These are phyloP conservation scores for Geranomyces variabilis DNA, from an alignment of 192 early-diverging fungal genomes.

Conservation along the genomic window DNA sequence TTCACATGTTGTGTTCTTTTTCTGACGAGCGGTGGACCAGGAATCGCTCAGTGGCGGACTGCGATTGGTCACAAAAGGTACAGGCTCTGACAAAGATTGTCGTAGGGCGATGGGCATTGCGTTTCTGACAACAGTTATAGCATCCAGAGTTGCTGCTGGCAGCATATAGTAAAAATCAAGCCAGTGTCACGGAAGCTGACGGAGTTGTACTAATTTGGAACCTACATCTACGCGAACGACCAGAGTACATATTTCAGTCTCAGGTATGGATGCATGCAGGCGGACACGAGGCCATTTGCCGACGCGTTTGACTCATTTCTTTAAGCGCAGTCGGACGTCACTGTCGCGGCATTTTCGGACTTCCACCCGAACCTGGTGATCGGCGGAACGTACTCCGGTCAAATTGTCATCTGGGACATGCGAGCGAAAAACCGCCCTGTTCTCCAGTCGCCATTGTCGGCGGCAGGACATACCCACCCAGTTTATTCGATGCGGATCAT, in stretches of 20 bases:
- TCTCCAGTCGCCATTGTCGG: slow-evolving; percentile 90
- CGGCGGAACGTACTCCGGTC: slow-evolving; percentile 97
- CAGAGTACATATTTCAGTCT: slow-evolving; percentile 93
- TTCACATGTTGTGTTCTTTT: slow-evolving; percentile 74
- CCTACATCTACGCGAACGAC: slow-evolving; percentile 78
- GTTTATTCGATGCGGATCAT: slow-evolving; percentile 88
- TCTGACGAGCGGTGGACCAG: slow-evolving; percentile 83
- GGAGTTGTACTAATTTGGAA: slow-evolving; percentile 97
- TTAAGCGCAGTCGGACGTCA: slow-evolving; percentile 75
- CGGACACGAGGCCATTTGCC: too few relatives aligned
- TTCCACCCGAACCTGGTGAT: slow-evolving; percentile 93
- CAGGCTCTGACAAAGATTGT: too few relatives aligned
- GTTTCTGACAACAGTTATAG: too few relatives aligned
- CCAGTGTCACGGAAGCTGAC: slow-evolving; percentile 86
- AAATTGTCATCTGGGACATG: slow-evolving; percentile 97
- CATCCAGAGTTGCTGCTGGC: slow-evolving; percentile 87
- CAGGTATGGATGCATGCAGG: slow-evolving; percentile 51
- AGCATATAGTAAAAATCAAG: slow-evolving; percentile 90
- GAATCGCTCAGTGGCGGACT: slow-evolving; percentile 88
- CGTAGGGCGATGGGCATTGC: too few relatives aligned
- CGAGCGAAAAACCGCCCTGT: slow-evolving; percentile 84
- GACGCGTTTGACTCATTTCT: neutral
- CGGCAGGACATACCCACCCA: slow-evolving; percentile 94
- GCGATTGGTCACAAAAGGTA: slow-evolving; percentile 87
- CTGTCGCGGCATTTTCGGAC: slow-evolving; percentile 83